Base-by-base conservation (phyloP, 192 early-diverging fungal species). In the Dimargaris xerosporica region DNA sequence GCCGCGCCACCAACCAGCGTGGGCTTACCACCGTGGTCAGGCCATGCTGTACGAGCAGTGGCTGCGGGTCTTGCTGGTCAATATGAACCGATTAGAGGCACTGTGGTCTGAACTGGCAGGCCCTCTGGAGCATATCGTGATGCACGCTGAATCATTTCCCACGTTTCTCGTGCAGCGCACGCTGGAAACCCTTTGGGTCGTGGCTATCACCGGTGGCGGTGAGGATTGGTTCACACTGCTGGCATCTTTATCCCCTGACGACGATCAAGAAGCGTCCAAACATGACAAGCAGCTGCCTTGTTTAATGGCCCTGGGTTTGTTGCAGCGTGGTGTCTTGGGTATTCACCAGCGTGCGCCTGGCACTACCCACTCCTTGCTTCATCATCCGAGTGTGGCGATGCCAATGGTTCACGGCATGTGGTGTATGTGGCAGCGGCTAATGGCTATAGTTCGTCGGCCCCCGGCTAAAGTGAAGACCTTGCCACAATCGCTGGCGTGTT, bases 161-260 rank as follows among this genome's bases (percentile, higher is more conserved):
- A 71, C 76, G 0, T 64, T 86, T 41, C 66, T 91, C 21, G 75
- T 95, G 10, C 87, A 94, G 71, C 73, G 91, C 16, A 80, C 85
- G 0, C 88, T 93, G 7, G 79, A 84, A 7, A 84, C 82, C 9
- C 61, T 92, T n/a, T 68, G 91, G 43, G 64, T 82, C 66, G 71
- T 93, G 16, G 73, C 83, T 43, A 82, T 83, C 44, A 7, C 34
- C 34, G 7, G 34, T 39, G 34, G 34, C 7, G 34, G 34, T 7
- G 34, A 39, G 7, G 34, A 39, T 39, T 39, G 34, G 34, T 39
- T 7, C 7, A 39, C 34, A 39, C 7, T 39, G 7, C 34, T 39
- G 34, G 34, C 34, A 39, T 7, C 2, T 5, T 39, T 7, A 7
- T 7, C 34, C 34, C 34, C 34, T 5, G 34, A 7, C 2, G 7